Evolutionary conservation across 352 stramenopile genomes (phyloP), one percentile per base, ranked within the genome.

Genomic region (Hyaloperonospora arabidopsidis): DNA sequence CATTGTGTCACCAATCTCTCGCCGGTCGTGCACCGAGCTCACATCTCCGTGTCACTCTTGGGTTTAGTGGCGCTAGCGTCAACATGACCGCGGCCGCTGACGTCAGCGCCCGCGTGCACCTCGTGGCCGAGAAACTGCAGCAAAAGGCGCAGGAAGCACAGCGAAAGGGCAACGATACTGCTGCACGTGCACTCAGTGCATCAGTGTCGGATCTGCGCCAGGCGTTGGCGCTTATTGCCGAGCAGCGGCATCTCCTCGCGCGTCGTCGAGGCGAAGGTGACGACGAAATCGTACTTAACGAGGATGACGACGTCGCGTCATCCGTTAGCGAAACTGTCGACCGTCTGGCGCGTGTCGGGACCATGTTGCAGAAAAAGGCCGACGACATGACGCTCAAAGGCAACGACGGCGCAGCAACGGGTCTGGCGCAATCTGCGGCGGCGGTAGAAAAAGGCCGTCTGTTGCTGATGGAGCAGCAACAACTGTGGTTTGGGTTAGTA

Each of bases 81-180:
- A 1, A 12, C 6, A 22, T 29, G 29, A 48, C 10, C 3, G 74
- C 78, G 62, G 75, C 75, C 15, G 76, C 79, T 18, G 72, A 76
- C 57, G 72, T 85, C 28, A 76, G 71, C 39, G 66, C 76, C 46
- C 75, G 77, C 43, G 76, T 90, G 68, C 68, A 79, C 40, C 63
- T 86, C 43, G 80, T 90, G 58, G 80, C 80, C 18, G 74, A 90
- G 54, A 90, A 88, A 66, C 63, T 90, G 50, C 57, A 73, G 66
- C 70, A 79, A 25, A 85, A 84, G 57, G 74, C 76, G 44, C 68
- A 79, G 47, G 77, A 90, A 38, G 76, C 79, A 39, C 71, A 82
- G 59, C 66, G 61, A 23, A 79, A 76, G 43, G 80, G 80, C 32
- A 87, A 87, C 50, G 65, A 67, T 0, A 53, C 22, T 25, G 75